Evolutionary conservation across 2,329 filamentous ascomycete species (phyloP).

Genomic region (Epichloe sp.): DNA sequence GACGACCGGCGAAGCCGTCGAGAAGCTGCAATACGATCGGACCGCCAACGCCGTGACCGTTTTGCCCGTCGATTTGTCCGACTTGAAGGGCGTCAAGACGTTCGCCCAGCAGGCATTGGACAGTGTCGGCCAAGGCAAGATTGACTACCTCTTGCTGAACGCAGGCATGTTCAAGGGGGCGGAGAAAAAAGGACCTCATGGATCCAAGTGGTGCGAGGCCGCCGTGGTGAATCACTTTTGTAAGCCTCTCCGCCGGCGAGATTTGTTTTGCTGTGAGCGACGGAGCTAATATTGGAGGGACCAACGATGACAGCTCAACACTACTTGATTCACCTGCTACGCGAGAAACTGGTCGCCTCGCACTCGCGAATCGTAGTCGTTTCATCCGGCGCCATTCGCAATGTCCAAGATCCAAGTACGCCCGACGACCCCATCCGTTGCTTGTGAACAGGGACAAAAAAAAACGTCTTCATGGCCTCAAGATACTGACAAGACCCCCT

Average conservation of each 20-base stretch:
- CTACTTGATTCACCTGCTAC: constrained; percentile 36
- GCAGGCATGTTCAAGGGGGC: constrained; percentile 29
- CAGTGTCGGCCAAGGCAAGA: constrained; percentile 24
- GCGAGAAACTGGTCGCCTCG: constrained; percentile 32
- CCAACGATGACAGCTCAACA: constrained; percentile 31
- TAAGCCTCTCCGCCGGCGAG: constrained; percentile 14
- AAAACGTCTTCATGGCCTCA: no score
- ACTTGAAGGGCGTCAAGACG: constrained; percentile 29
- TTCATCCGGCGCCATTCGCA: constrained; percentile 34
- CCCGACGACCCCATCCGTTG: neutral
- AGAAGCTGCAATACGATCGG: constrained; percentile 27
- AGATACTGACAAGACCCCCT: constrained; percentile 1
- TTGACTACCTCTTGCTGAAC: constrained; percentile 38
- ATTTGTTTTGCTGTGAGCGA: neutral
- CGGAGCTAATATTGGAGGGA: neutral
- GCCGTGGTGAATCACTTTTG: constrained; percentile 40
- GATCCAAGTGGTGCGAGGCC: constrained; percentile 36
- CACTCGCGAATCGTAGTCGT: constrained; percentile 35
- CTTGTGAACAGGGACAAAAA: no score
- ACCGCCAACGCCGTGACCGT: constrained; percentile 28
- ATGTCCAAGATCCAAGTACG: constrained; percentile 25
- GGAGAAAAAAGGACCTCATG: constrained; percentile 22
- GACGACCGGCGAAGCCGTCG: constrained; percentile 27
- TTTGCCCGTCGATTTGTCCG: constrained; percentile 34
- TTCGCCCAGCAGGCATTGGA: constrained; percentile 33